Evolutionary conservation across 1,284 basidiomycete species (phyloP), one percentile per base, ranked within the genome.

Genomic region (Rhodotorula sp.): DNA sequence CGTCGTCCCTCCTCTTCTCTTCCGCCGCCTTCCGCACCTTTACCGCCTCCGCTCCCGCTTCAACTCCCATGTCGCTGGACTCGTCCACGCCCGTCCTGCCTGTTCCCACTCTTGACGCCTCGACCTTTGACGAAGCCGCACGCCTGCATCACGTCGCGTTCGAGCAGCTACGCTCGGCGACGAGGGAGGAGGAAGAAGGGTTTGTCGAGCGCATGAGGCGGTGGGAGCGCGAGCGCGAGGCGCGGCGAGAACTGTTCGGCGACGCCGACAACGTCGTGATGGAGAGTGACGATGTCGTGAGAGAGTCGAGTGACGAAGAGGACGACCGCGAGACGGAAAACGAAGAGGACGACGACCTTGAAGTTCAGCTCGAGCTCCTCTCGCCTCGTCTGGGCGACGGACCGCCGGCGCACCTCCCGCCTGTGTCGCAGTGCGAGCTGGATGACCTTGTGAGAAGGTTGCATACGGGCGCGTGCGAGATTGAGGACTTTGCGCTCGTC

Each of bases 171-270:
- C 64, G 70, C 13, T n/a, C n/a, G 4, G 46, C 64, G 34, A 72
- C 70, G 24, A 46, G 47, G 18, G 50, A 31, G 6, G 62, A 66
- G 13, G 58, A 64, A 47, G 67, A 69, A 20, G 34, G 64, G 8
- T 69, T 72, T 31, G 70, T 72, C 48, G 70, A 72, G 44, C 57
- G 70, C 22, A 65, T 72, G 62, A 51, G 59, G 34, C 48, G 67
- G 22, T 72, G 70, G 70, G 70, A 72, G 46, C 28, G 26, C 5
- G 59, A 59, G 30, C 48, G 58, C 15, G 55, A 18, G 0, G 15
- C 26, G 18, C 50, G 44, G 50, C 40, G 48, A 15, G 63, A 34
- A 13, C n/a, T 50, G 4, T 53, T 62, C 22, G 10, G 26, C 11
- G 24, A n/a, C 8, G 67, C 51, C 7, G 59, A 30, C 9, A 52